Conservation (phyloP, 2,329 filamentous ascomycete genomes). For the Cladophialophora bantiana region DNA sequence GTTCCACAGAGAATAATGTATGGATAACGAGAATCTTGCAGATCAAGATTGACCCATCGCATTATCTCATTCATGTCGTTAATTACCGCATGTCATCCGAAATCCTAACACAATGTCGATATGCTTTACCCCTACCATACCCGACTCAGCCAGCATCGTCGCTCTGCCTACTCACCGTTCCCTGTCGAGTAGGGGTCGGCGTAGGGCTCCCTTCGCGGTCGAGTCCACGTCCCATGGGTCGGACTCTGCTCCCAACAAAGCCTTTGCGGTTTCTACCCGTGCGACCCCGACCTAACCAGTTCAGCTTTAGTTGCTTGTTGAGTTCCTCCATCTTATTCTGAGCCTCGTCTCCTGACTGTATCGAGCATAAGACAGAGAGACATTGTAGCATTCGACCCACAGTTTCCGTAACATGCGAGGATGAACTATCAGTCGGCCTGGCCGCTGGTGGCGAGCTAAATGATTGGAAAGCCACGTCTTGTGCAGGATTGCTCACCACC, state of each 20-base stretch:
- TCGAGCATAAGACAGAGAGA: slow-evolving; percentile 83
- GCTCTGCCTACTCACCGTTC: slow-evolving; percentile 38
- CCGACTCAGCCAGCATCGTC: slow-evolving; percentile 26
- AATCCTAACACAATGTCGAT: slow-evolving; percentile 12
- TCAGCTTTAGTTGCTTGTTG: slow-evolving; percentile 87
- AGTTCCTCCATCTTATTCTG: slow-evolving; percentile 83
- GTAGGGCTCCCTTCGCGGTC: slow-evolving; percentile 42
- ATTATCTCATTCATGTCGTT: slow-evolving; percentile 1
- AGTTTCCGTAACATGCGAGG: slow-evolving; percentile 85
- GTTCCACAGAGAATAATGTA: background rate
- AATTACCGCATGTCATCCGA: slow-evolving; percentile 4
- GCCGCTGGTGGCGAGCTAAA: slow-evolving; percentile 48
- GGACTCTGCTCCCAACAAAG: slow-evolving; percentile 74
- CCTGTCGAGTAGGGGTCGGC: slow-evolving; percentile 41
- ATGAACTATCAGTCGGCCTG: slow-evolving; percentile 55
- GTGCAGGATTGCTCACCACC: slow-evolving; percentile 48
- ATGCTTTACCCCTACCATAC: background rate
- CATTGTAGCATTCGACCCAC: slow-evolving; percentile 96
- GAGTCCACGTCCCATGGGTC: slow-evolving; percentile 33
- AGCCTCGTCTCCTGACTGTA: slow-evolving; percentile 74
- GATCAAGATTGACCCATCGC: background rate
- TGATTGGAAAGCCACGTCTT: slow-evolving; percentile 53
- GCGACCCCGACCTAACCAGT: slow-evolving; percentile 90
- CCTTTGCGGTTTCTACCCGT: slow-evolving; percentile 89
- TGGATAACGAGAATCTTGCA: slow-evolving; percentile 2